phyloP scores from a whole-genome alignment of 257 asterid species.

The Solanum chiquidenum region DNA sequence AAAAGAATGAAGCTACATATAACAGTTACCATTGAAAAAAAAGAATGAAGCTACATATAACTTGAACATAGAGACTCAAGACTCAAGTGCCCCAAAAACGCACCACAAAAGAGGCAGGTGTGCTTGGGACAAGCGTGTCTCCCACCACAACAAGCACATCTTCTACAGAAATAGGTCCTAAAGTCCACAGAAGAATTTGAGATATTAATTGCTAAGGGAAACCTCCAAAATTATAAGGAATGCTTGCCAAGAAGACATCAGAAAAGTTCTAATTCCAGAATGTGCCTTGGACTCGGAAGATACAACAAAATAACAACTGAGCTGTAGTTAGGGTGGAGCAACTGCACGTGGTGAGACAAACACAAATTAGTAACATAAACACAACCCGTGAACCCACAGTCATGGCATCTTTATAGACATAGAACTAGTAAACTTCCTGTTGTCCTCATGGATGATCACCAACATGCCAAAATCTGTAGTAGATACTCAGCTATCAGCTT shows the following conservation, averaged over 20 bases:
- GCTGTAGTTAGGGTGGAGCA: constrained; percentile 13
- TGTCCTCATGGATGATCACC: constrained; percentile 19
- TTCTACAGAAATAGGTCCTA: not conserved
- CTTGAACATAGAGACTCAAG: not conserved
- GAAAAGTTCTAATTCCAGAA: not conserved
- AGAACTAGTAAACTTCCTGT: constrained; percentile 15
- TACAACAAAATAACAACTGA: constrained; percentile 10
- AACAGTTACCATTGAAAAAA: not conserved
- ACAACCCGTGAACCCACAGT: not conserved
- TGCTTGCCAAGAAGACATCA: not conserved
- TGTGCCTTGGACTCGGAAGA: not conserved
- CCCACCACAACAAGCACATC: not conserved
- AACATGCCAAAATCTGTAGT: constrained; percentile 23
- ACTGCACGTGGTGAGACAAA: constrained; percentile 23
- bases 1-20: not conserved
- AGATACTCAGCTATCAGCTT: constrained; percentile 22
- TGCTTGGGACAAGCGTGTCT: not conserved
- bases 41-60: not conserved
- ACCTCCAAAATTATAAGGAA: not conserved
- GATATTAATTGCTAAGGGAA: not conserved
- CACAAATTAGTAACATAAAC: constrained; percentile 14
- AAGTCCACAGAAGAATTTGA: not conserved
- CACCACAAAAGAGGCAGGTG: constrained; percentile 3
- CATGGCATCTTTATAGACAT: not conserved
- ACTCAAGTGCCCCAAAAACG: not conserved